These are phyloP conservation scores for Xerocomus amazonicus DNA, from an alignment of 1,284 basidiomycete genomes.

Conservation along the genomic window DNA sequence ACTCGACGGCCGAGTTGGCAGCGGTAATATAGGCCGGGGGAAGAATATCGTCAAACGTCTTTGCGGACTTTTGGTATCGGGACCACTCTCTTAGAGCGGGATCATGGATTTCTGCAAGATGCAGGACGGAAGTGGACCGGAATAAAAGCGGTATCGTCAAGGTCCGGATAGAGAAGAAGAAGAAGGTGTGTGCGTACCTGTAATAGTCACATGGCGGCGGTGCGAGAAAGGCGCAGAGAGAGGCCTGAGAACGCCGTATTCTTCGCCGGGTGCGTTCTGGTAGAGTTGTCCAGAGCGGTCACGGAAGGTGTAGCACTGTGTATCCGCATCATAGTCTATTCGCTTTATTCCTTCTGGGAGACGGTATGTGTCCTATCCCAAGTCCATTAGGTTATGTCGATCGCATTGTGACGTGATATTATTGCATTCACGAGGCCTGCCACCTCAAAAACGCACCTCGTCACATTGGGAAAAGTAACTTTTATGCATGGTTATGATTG, in stretches of 20 bases:
- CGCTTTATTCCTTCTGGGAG: slow-evolving; percentile 52
- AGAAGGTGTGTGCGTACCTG: slow-evolving; percentile 16
- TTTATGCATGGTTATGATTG: slow-evolving; percentile 9
- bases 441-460: slow-evolving; percentile 30
- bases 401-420: background rate
- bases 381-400: slow-evolving; percentile 2
- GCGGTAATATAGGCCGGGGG: slow-evolving; percentile 43
- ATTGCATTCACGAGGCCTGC: background rate
- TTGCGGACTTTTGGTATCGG: slow-evolving; percentile 11
- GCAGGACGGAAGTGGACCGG: background rate
- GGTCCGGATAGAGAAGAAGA: background rate
- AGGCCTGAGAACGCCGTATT: slow-evolving; percentile 43
- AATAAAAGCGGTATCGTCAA: background rate
- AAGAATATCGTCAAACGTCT: slow-evolving; percentile 47
- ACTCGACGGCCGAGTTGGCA: slow-evolving; percentile 11
- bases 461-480: slow-evolving; percentile 36
- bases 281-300: slow-evolving; percentile 46
- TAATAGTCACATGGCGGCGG: slow-evolving; percentile 29
- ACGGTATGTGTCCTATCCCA: slow-evolving; percentile 43
- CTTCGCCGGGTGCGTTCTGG: slow-evolving; percentile 40
- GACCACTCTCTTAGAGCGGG: slow-evolving; percentile 22
- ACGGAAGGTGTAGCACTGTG: slow-evolving; percentile 45
- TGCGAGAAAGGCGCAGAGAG: slow-evolving; percentile 25
- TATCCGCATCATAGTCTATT: slow-evolving; percentile 53
- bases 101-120: slow-evolving; percentile 16